Conservation (phyloP, 768 basidiomycete species). For the Lactifluus hygrophoroides region DNA sequence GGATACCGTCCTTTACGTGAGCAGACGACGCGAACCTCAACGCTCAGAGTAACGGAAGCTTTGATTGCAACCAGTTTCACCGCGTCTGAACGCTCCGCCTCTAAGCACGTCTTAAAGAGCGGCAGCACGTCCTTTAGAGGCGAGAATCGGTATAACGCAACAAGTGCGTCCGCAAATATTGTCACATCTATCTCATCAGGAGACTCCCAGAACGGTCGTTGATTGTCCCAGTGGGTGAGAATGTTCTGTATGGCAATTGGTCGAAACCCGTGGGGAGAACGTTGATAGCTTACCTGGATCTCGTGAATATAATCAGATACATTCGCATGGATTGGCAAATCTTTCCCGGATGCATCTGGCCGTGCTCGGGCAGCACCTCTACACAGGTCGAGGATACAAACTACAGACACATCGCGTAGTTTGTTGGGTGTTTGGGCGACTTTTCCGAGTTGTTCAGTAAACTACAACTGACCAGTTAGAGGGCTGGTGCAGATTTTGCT, state of each 20-base stretch:
- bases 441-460: conserved; percentile 54
- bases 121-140: conserved; percentile 51
- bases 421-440: conserved; percentile 37
- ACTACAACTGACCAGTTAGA: conserved; percentile 33
- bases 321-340: conserved; percentile 53
- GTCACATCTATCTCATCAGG: conserved; percentile 67
- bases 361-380: conserved; percentile 51
- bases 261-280: conserved; percentile 21
- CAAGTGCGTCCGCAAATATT: conserved; percentile 66
- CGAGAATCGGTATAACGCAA: conserved; percentile 62
- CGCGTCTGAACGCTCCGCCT: conserved; percentile 71
- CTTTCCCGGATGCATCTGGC: conserved; percentile 33
- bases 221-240: conserved; percentile 28
- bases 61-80: conserved; percentile 72
- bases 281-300: conserved; percentile 47
- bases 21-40: conserved; percentile 44
- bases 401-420: conserved; percentile 55
- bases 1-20: not conserved
- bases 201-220: conserved; percentile 59
- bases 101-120: conserved; percentile 56
- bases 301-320: conserved; percentile 73
- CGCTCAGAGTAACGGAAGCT: conserved; percentile 57
- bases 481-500: not conserved
- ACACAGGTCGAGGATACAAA: conserved; percentile 72
- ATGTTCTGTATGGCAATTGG: conserved; percentile 20